Percentiles rank a stretch among this genome's conserved stretches.
phyloP scores from a whole-genome alignment of 2,329 filamentous ascomycete genomes.

The Verticillium zaregamsianum region DNA sequence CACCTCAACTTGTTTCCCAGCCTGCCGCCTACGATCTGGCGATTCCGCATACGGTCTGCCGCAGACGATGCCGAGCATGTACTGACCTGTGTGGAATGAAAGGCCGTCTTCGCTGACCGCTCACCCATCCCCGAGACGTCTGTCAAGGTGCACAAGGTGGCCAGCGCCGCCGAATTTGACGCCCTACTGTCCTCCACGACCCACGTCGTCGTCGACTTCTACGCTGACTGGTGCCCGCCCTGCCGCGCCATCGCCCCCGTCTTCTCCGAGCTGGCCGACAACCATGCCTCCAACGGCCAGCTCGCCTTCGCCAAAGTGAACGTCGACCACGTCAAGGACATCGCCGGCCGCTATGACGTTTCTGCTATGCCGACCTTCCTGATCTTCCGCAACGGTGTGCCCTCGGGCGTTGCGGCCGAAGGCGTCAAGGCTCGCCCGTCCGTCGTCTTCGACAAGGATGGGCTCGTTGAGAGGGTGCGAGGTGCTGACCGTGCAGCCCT shows the following conservation, averaged over 20 bases:
- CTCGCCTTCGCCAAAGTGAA: constrained; percentile 56
- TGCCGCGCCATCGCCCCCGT: constrained; percentile 44
- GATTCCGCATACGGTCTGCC: too few relatives aligned
- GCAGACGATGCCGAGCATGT: too few relatives aligned
- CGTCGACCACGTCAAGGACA: constrained; percentile 49
- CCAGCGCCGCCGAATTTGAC: constrained; percentile 20
- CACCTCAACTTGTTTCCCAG: background rate
- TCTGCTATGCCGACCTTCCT: constrained; percentile 56
- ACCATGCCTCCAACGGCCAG: constrained; percentile 24
- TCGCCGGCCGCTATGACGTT: constrained; percentile 45
- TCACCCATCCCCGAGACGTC: constrained; percentile 35
- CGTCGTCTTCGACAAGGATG: constrained; percentile 18
- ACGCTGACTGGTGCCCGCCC: constrained; percentile 46
- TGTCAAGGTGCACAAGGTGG: constrained; percentile 29
- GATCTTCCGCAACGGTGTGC: constrained; percentile 51
- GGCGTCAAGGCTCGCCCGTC: constrained; percentile 14
- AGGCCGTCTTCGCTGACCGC: constrained; percentile 18
- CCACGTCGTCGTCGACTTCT: constrained; percentile 36
- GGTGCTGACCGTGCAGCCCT: constrained; percentile 23
- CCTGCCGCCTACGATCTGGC: background rate
- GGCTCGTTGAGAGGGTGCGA: constrained; percentile 22
- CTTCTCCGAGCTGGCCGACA: constrained; percentile 38
- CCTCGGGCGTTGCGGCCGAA: constrained; percentile 18
- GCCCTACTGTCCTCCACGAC: constrained; percentile 9
- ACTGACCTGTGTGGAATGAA: background rate